A percentile compares a stretch with the other conserved stretches of the same genome.
phyloP scores from a whole-genome alignment of 2,329 filamentous ascomycete species.

The Fusarium multiceps region DNA sequence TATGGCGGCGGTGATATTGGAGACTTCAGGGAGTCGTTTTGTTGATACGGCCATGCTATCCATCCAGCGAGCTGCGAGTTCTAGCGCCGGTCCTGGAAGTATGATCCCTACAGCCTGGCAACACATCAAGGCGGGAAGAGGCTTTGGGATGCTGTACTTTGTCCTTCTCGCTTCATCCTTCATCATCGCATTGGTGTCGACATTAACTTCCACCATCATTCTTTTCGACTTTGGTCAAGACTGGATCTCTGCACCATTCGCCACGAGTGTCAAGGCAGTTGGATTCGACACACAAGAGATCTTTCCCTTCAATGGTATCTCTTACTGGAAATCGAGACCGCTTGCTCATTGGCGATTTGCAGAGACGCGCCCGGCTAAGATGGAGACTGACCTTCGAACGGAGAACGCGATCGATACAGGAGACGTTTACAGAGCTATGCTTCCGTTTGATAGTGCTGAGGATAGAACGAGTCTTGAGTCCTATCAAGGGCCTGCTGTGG shows the following conservation, averaged over 20 bases:
- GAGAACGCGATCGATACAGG: constrained; percentile 1
- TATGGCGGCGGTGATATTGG: constrained; percentile 18
- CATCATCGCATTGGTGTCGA: constrained; percentile 2
- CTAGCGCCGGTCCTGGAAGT: not conserved
- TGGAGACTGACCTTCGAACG: not conserved
- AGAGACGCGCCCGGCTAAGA: not conserved
- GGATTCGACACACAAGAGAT: constrained; percentile 1
- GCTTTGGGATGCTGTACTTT: not conserved
- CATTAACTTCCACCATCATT: constrained; percentile 24
- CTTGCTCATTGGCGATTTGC: constrained; percentile 26
- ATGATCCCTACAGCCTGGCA: constrained; percentile 16
- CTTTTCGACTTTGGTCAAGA: constrained; percentile 22
- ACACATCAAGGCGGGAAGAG: not conserved
- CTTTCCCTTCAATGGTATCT: constrained; percentile 5
- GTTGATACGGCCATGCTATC: constrained; percentile 9
- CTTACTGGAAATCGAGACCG: constrained; percentile 24
- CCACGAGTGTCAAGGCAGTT: not conserved
- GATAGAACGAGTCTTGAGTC: constrained; percentile 8
- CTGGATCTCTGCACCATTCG: not conserved
- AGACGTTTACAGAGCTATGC: constrained; percentile 8
- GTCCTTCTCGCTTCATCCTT: not conserved
- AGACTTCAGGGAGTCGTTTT: constrained; percentile 11
- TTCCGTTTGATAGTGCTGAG: not conserved
- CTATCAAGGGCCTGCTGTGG: constrained; percentile 8
- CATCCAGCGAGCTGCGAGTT: constrained; percentile 13